These are phyloP conservation scores for Saussurea involucrata DNA, from an alignment of 129 eudicot species.

Conservation along the genomic window DNA sequence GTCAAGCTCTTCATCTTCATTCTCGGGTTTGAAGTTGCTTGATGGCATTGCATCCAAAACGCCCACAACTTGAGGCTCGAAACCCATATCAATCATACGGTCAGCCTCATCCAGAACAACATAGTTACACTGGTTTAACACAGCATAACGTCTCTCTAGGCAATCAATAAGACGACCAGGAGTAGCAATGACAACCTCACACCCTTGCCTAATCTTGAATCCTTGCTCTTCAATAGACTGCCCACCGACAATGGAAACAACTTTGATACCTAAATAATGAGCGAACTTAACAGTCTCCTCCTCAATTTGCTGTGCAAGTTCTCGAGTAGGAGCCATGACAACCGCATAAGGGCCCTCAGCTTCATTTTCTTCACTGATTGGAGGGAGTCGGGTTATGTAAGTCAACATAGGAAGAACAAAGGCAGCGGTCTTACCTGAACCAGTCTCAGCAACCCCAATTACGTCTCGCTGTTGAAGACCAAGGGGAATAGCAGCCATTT, in stretches of 20 bases:
- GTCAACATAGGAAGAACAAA: slow-evolving; percentile 66
- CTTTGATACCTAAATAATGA: slow-evolving; percentile 52
- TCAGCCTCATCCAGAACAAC: slow-evolving; percentile 69
- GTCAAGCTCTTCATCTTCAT: slow-evolving; percentile 66
- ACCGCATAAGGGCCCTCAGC: slow-evolving; percentile 69
- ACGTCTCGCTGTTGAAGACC: slow-evolving; percentile 61
- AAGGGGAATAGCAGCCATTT: slow-evolving; percentile 62
- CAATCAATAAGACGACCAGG: slow-evolving; percentile 61
- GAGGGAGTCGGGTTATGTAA: slow-evolving; percentile 55
- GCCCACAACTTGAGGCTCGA: slow-evolving; percentile 54
- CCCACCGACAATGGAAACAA: slow-evolving; percentile 60
- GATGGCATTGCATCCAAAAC: slow-evolving; percentile 69
- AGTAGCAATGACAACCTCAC: slow-evolving; percentile 61
- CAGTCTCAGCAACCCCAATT: slow-evolving; percentile 59
- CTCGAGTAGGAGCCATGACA: slow-evolving; percentile 61
- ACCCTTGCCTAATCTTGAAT: slow-evolving; percentile 56
- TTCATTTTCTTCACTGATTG: slow-evolving; percentile 55
- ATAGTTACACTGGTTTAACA: slow-evolving; percentile 55
- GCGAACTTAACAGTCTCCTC: slow-evolving; percentile 62
- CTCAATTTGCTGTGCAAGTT: slow-evolving; percentile 61
- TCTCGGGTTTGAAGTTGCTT: slow-evolving; percentile 56
- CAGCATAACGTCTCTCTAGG: slow-evolving; percentile 48
- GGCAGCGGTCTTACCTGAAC: slow-evolving; percentile 65
- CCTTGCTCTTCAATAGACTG: slow-evolving; percentile 69
- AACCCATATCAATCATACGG: slow-evolving; percentile 65